Conservation (phyloP, 106 monocot species). For the Allium cepa region DNA sequence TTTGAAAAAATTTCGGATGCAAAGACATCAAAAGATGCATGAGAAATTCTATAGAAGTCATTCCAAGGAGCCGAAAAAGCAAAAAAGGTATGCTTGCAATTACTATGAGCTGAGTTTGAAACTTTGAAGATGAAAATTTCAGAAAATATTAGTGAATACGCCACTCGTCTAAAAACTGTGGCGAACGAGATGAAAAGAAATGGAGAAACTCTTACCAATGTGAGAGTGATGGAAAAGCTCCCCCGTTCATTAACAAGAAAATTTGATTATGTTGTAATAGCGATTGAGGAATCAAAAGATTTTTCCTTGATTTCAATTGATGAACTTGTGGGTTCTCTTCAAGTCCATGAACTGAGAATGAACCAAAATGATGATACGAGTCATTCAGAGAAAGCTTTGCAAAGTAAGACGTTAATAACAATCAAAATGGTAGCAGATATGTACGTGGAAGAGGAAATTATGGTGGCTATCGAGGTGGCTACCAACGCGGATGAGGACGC, state of each 20-base stretch:
- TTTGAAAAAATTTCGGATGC: not conserved
- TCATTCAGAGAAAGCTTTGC: not conserved
- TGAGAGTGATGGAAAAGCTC: slow-evolving; percentile 3
- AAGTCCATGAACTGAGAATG: slow-evolving; percentile 4
- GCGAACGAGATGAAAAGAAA: not conserved
- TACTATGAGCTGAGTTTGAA: not conserved
- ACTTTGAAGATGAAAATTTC: not conserved
- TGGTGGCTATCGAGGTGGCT: not conserved
- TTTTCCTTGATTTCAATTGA: not conserved
- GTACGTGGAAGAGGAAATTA: not conserved
- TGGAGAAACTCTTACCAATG: not conserved
- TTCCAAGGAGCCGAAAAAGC: not conserved
- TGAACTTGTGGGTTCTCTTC: slow-evolving; percentile 6
- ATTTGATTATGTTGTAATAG: not conserved
- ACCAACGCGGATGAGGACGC: not conserved
- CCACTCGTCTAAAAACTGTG: not conserved
- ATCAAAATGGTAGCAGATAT: not conserved
- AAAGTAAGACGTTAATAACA: not conserved
- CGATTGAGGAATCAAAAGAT: slow-evolving; percentile 8
- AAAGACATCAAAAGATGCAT: not conserved
- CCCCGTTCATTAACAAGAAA: not conserved
- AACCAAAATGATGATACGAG: not conserved
- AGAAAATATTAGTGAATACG: not conserved
- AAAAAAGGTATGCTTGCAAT: not conserved
- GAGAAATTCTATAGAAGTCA: not conserved